phyloP scores from a whole-genome alignment of 768 basidiomycete species.

The Russula virescens region DNA sequence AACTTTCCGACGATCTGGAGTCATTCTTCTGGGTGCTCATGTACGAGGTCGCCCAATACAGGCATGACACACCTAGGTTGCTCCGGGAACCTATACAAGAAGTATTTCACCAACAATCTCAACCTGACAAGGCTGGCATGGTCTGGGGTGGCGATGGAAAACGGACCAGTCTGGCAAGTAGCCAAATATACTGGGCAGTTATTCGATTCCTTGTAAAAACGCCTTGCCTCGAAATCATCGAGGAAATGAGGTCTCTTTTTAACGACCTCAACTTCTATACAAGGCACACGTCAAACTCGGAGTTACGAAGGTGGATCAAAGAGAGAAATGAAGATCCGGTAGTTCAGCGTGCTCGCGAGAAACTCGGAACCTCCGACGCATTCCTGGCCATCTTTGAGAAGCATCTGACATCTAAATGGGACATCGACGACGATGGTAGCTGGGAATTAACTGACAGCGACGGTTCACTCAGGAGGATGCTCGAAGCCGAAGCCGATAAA shows the following conservation, averaged over 20 bases:
- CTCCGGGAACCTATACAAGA: not conserved
- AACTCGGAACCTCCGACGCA: not conserved
- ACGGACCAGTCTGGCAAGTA: not conserved
- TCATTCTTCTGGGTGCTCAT: constrained; percentile 6
- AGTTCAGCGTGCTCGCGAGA: not conserved
- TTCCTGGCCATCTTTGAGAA: not conserved
- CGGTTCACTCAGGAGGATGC: too few relatives aligned
- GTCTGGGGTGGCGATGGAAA: not conserved
- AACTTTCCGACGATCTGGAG: constrained; percentile 3
- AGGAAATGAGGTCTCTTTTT: not conserved
- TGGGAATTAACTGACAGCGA: not conserved
- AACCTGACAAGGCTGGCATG: not conserved
- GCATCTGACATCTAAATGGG: not conserved
- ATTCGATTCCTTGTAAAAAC: not conserved
- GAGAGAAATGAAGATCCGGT: not conserved
- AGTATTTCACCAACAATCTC: not conserved
- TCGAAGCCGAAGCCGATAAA: too few relatives aligned
- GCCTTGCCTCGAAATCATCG: not conserved
- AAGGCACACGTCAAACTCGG: too few relatives aligned
- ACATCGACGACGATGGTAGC: not conserved
- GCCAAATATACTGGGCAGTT: not conserved
- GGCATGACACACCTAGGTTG: not conserved
- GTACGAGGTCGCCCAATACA: not conserved
- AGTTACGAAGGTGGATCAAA: not conserved
- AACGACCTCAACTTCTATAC: not conserved